These are phyloP conservation scores for Centaurea solstitialis DNA, from an alignment of 129 eudicot genomes.

Conservation along the genomic window DNA sequence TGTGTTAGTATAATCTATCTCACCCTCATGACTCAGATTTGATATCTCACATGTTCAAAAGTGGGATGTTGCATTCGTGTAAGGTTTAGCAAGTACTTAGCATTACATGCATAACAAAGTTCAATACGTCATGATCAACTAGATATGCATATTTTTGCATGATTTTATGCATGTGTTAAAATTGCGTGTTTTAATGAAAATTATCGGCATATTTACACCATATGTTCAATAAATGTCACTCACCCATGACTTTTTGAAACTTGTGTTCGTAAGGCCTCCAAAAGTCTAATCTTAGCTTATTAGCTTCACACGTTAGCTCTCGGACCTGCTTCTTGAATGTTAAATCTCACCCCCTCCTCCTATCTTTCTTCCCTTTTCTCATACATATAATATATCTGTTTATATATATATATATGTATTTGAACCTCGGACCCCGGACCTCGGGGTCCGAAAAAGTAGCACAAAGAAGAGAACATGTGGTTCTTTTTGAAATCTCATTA, in stretches of 20 bases:
- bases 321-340: no score
- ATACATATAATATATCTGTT: no score
- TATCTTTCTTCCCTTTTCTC: no score
- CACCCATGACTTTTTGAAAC: no score
- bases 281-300: no score
- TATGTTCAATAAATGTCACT: background rate
- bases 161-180: background rate
- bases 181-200: background rate
- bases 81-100: no score
- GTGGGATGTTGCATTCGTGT: background rate
- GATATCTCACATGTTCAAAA: background rate
- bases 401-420: no score
- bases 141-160: background rate
- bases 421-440: no score
- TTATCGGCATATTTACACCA: background rate
- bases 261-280: no score
- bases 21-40: background rate
- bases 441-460: no score
- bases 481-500: background rate
- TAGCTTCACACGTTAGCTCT: no score
- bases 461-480: background rate
- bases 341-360: no score
- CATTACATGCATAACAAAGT: background rate
- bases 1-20: background rate
- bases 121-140: background rate